Evolutionary conservation across 495 filamentous ascomycete genomes (phyloP), one percentile per base, ranked within the genome.

Genomic region (Zalerion maritima): DNA sequence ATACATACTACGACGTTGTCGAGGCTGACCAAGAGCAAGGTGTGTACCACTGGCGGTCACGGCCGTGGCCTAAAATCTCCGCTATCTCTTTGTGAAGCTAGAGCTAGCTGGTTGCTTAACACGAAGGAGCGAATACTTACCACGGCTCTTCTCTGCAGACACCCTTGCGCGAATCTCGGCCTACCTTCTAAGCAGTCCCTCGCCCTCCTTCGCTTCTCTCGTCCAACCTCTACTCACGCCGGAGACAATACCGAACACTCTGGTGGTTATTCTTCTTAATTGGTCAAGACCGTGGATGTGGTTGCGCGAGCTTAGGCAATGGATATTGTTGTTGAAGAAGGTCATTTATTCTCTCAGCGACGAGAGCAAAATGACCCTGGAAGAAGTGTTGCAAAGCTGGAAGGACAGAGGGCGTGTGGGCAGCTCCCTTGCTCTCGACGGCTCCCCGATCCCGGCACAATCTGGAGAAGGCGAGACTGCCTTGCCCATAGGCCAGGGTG

Each of bases 11-110:
- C 46, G 85, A 96, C 58, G 83, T 96, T 22, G 60, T 93, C 18
- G 87, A 94, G 58, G 78, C 84, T 31, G 87, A 96, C 47, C 83
- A 91, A 43, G 87, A 96, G n/a, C n/a, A n/a, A 70, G 81, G 81
- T 84, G 48, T 37, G 44, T 26, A n/a, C n/a, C n/a, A n/a, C n/a
- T n/a, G n/a, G n/a, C n/a, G n/a, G n/a, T n/a, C n/a, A n/a, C n/a
- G n/a, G n/a, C n/a, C n/a, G n/a, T n/a, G n/a, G n/a, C n/a, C n/a
- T n/a, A n/a, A n/a, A n/a, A n/a, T n/a, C n/a, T n/a, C n/a, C n/a
- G n/a, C n/a, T n/a, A n/a, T n/a, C n/a, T n/a, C n/a, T n/a, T n/a
- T n/a, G n/a, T n/a, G n/a, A n/a, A n/a, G n/a, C n/a, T n/a, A n/a
- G n/a, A n/a, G n/a, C n/a, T n/a, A n/a, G n/a, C n/a, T n/a, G n/a